Conservation (phyloP, 768 basidiomycete genomes). For the Dendrothele bispora region DNA sequence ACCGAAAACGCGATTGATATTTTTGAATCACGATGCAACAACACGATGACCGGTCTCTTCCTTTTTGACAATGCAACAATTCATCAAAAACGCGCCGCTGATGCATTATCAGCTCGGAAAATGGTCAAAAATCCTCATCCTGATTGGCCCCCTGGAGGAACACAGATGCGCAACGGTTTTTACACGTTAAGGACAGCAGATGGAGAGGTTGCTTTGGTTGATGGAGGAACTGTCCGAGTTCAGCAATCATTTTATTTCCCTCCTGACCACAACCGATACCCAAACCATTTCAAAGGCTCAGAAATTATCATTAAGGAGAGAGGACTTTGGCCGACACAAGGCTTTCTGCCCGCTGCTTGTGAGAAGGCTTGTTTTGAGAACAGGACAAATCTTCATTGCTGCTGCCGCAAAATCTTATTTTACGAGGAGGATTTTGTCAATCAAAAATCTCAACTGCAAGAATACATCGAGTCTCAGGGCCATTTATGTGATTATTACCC, state of each 20-base stretch:
- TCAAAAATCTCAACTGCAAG: conserved; percentile 1
- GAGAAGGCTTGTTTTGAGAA: conserved; percentile 14
- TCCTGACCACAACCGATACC: conserved; percentile 25
- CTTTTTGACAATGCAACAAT: conserved; percentile 12
- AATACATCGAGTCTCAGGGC: background rate
- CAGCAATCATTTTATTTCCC: conserved; percentile 35
- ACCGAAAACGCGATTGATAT: conserved; percentile 16
- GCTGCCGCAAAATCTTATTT: conserved; percentile 4
- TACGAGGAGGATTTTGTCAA: conserved; percentile 1
- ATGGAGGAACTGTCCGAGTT: conserved; percentile 15
- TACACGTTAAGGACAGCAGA: no score
- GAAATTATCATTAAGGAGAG: conserved; percentile 24
- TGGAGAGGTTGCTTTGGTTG: no score
- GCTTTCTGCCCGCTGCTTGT: conserved; percentile 24
- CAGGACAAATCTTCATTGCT: background rate
- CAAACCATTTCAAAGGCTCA: conserved; percentile 38
- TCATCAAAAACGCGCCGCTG: conserved; percentile 24
- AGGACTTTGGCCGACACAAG: conserved; percentile 13
- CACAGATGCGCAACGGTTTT: conserved; percentile 19
- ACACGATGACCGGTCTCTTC: background rate
- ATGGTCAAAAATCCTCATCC: conserved; percentile 24
- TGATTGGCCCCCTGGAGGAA: conserved; percentile 14
- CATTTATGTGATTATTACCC: conserved; percentile 8
- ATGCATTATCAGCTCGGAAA: conserved; percentile 26
- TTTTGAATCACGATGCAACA: conserved; percentile 4